These are phyloP conservation scores for Boletellus ananiceps DNA, from an alignment of 768 basidiomycete species.

Conservation along the genomic window DNA sequence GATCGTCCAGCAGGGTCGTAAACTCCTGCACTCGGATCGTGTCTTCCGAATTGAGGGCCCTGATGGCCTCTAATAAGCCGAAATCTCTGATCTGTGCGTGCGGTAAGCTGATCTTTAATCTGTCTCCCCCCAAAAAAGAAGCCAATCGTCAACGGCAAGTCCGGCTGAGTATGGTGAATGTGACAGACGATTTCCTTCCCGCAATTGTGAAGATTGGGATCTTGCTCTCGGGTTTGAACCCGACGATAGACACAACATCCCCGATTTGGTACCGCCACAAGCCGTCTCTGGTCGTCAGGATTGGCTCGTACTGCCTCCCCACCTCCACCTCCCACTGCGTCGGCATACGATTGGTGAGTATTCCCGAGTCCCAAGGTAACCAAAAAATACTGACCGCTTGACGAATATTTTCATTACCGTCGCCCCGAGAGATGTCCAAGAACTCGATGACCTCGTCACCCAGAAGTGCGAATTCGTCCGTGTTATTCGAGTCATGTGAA, in stretches of 20 bases:
- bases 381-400: constrained; percentile 12
- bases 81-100: constrained; percentile 5
- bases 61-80: constrained; percentile 8
- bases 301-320: constrained; percentile 16
- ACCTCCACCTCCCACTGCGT: constrained; percentile 18
- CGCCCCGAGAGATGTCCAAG: constrained; percentile 12
- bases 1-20: constrained; percentile 14
- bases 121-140: neutral
- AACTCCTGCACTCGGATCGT: constrained; percentile 12
- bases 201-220: constrained; percentile 10
- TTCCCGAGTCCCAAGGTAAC: neutral
- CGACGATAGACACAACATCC: constrained; percentile 16
- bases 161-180: no score
- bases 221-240: constrained; percentile 7
- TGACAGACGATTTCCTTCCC: constrained; percentile 19
- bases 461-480: constrained; percentile 7
- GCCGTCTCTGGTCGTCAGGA: constrained; percentile 20
- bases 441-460: constrained; percentile 14
- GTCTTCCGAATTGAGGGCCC: neutral
- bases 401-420: constrained; percentile 11
- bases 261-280: constrained; percentile 22
- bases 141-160: neutral
- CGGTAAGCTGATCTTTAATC: constrained; percentile 6
- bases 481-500: neutral
- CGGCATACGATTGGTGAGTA: neutral